A percentile compares a stretch with the other conserved stretches of the same genome.
phyloP scores from a whole-genome alignment of 2,329 filamentous ascomycete species.

The Diplodia intermedia region DNA sequence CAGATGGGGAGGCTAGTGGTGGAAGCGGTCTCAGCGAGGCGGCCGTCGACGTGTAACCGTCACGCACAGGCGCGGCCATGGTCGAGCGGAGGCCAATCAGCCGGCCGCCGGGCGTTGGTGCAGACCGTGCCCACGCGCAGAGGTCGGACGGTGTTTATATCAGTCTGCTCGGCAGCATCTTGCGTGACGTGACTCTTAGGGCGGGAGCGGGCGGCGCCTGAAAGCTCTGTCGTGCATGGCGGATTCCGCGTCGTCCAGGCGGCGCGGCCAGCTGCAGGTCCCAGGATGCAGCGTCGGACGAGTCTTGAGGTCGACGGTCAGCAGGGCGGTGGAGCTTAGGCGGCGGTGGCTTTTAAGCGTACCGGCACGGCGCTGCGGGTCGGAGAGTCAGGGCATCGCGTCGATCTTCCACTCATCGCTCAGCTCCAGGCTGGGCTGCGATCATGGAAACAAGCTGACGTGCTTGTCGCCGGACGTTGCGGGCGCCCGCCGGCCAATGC shows the following conservation, averaged over 20 bases:
- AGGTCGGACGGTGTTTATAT: neutral
- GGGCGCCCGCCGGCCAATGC: conserved; percentile 23
- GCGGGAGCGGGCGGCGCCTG: neutral
- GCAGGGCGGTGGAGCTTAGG: conserved; percentile 8
- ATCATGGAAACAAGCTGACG: conserved; percentile 25
- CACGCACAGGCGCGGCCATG: neutral
- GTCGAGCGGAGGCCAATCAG: conserved; percentile 8
- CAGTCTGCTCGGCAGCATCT: conserved; percentile 10
- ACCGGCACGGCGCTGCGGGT: conserved; percentile 24
- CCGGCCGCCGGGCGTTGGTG: conserved; percentile 1
- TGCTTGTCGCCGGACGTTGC: conserved; percentile 5
- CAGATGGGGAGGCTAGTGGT: neutral
- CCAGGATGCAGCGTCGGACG: conserved; percentile 7
- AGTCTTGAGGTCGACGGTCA: conserved; percentile 2
- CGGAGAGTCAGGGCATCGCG: conserved; percentile 24
- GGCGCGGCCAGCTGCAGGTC: conserved; percentile 26
- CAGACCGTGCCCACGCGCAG: neutral
- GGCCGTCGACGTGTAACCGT: conserved; percentile 20
- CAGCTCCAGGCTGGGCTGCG: conserved; percentile 19
- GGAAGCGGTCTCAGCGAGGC: conserved; percentile 3
- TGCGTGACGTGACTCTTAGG: neutral
- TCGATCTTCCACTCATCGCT: conserved; percentile 22
- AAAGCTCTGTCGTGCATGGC: conserved; percentile 18
- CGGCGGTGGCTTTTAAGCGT: conserved; percentile 21
- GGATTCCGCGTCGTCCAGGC: neutral